These are phyloP conservation scores for Penicillium chermesinum DNA, from an alignment of 495 filamentous ascomycete genomes.

Conservation along the genomic window DNA sequence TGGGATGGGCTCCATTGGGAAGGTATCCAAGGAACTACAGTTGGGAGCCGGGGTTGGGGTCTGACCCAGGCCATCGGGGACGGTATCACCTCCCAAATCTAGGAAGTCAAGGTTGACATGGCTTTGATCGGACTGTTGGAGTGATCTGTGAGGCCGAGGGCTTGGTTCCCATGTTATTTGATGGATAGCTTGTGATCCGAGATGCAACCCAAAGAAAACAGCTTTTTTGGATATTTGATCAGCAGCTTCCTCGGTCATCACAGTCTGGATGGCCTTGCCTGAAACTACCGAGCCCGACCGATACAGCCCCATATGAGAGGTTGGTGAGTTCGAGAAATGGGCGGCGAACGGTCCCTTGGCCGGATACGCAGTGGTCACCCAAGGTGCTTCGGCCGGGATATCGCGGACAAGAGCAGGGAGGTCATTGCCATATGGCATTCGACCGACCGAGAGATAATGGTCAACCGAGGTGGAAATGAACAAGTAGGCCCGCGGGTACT, in stretches of 20 bases:
- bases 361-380: constrained; percentile 10
- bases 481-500: constrained; percentile 30
- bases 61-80: not conserved
- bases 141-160: not conserved
- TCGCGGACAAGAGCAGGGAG: constrained; percentile 26
- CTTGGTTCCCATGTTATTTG: not conserved
- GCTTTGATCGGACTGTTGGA: not conserved
- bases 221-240: not conserved
- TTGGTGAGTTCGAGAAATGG: not conserved
- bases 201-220: not conserved
- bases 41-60: not conserved
- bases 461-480: constrained; percentile 31
- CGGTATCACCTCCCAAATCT: not conserved
- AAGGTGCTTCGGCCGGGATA: constrained; percentile 20
- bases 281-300: not conserved
- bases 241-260: not conserved
- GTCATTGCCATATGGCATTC: constrained; percentile 18
- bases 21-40: not conserved
- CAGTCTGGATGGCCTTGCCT: not conserved
- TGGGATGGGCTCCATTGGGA: not conserved
- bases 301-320: not conserved
- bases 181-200: not conserved
- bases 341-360: not conserved
- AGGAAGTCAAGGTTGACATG: constrained; percentile 2
- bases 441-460: constrained; percentile 24